A percentile compares a stretch with the other conserved stretches of the same genome.
Conservation (phyloP, 2,329 filamentous ascomycete species). For the Mariannaea sp. region DNA sequence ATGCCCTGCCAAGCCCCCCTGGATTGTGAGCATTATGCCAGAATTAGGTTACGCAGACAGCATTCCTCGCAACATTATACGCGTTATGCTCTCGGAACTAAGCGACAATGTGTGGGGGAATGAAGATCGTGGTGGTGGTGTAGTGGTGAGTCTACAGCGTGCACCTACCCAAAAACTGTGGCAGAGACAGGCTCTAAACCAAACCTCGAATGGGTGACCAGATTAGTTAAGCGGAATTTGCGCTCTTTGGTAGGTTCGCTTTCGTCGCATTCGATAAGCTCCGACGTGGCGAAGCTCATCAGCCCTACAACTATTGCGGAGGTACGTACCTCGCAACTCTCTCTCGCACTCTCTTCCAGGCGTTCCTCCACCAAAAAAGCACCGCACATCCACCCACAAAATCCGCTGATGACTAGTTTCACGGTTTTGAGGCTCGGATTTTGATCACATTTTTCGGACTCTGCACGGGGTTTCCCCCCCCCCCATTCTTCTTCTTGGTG, state of each 20-base stretch:
- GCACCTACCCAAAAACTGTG: too few relatives aligned
- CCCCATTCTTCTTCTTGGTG: too few relatives aligned
- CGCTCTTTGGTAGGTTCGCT: constrained; percentile 15
- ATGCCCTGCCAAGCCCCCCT: neutral
- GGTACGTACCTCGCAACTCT: neutral
- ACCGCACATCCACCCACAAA: neutral
- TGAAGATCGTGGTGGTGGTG: neutral
- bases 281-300: constrained; percentile 4
- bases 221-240: neutral
- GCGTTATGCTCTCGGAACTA: neutral
- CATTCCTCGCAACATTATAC: neutral
- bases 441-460: constrained; percentile 10
- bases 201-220: too few relatives aligned
- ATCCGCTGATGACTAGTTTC: too few relatives aligned
- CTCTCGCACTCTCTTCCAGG: neutral
- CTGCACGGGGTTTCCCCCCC: neutral
- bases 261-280: constrained; percentile 10
- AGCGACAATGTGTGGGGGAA: neutral
- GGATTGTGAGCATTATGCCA: neutral
- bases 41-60: neutral
- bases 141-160: constrained; percentile 6
- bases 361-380: neutral
- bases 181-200: neutral
- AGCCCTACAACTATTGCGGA: constrained; percentile 16
- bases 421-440: too few relatives aligned